Conservation (phyloP, 2,329 filamentous ascomycete genomes). For the Trichoderma aggressivum region DNA sequence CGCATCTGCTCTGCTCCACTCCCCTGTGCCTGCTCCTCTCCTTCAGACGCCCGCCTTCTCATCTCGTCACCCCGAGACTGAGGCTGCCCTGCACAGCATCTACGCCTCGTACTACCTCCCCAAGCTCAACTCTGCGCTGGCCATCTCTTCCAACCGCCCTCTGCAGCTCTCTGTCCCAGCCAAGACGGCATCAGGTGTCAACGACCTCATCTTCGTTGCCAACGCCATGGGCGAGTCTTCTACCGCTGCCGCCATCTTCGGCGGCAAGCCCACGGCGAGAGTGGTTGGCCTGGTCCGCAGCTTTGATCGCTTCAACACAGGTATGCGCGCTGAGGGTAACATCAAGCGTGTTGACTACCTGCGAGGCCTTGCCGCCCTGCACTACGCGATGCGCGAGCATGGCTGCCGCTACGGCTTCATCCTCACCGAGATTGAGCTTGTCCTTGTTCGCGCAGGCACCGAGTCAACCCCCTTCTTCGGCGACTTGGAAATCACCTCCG, state of each 20-base stretch:
- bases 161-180: constrained; percentile 48
- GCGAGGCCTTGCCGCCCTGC: constrained; percentile 77
- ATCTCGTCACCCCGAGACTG: constrained; percentile 71
- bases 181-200: constrained; percentile 33
- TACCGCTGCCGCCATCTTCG: constrained; percentile 52
- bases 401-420: constrained; percentile 93
- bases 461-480: constrained; percentile 77
- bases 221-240: constrained; percentile 55
- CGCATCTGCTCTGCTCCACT: constrained; percentile 68
- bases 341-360: constrained; percentile 87
- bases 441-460: constrained; percentile 78
- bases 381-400: constrained; percentile 91
- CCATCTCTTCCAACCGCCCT: constrained; percentile 67
- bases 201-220: constrained; percentile 63
- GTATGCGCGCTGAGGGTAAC: constrained; percentile 82
- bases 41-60: constrained; percentile 58
- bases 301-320: constrained; percentile 93
- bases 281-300: constrained; percentile 84
- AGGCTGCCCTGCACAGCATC: constrained; percentile 70
- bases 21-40: constrained; percentile 59
- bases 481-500: constrained; percentile 71
- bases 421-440: constrained; percentile 91
- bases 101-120: constrained; percentile 76
- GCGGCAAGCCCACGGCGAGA: constrained; percentile 50
- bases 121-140: constrained; percentile 81